Evolutionary conservation across 1,139 yeast genomes (phyloP).

Genomic region (Yamadazyma diospyri): DNA sequence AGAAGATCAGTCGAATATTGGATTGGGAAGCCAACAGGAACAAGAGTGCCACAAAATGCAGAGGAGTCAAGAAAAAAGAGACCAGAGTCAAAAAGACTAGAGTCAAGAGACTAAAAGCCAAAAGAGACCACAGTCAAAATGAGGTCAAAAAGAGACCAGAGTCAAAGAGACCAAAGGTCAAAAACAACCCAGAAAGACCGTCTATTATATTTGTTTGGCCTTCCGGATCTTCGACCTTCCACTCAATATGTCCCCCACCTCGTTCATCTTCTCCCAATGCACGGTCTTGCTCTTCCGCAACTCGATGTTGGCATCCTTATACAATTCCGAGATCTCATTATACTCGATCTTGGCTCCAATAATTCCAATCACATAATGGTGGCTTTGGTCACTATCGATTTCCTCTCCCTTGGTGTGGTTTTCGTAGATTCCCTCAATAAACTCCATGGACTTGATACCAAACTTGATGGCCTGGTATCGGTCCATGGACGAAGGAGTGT

Average conservation of each 20-base stretch:
- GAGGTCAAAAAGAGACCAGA: not conserved
- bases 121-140: no score
- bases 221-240: conserved; percentile 43
- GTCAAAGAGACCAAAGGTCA: no score
- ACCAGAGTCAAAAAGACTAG: no score
- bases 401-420: not conserved
- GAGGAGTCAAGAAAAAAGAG: no score
- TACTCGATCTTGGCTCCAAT: conserved; percentile 62
- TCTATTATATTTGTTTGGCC: not conserved
- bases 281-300: conserved; percentile 64
- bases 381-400: conserved; percentile 1
- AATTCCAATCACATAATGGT: conserved; percentile 65
- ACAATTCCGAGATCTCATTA: conserved; percentile 51
- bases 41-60: no score
- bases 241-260: conserved; percentile 64
- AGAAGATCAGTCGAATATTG: no score
- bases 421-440: conserved; percentile 42
- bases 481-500: conserved; percentile 75
- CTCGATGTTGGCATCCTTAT: conserved; percentile 57
- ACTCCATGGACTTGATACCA: conserved; percentile 66
- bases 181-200: no score
- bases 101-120: no score
- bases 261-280: conserved; percentile 64
- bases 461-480: conserved; percentile 69
- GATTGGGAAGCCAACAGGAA: no score